Conservation (phyloP, 2,329 filamentous ascomycete species). For the Xylariales sp. region DNA sequence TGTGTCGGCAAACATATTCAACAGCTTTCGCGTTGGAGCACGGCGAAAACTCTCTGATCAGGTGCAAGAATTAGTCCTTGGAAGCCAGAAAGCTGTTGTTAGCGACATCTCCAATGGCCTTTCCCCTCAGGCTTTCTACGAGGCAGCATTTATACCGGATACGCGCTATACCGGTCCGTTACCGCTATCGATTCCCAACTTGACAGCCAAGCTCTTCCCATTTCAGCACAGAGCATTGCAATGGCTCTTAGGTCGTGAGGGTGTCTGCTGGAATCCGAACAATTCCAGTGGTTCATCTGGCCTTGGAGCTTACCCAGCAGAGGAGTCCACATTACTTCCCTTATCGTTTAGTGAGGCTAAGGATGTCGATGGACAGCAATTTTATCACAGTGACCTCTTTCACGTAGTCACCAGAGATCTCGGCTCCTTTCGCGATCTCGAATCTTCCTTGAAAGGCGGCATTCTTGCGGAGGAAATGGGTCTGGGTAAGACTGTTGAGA, state of each 20-base stretch:
- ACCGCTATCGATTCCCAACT: slow-evolving; percentile 37
- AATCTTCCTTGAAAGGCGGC: slow-evolving; percentile 49
- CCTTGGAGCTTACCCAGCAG: slow-evolving; percentile 21
- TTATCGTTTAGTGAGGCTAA: slow-evolving; percentile 38
- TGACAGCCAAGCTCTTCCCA: slow-evolving; percentile 56
- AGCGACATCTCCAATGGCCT: slow-evolving; percentile 20
- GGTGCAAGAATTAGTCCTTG: slow-evolving; percentile 33
- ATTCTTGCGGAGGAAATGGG: slow-evolving; percentile 81
- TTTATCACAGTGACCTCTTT: slow-evolving; percentile 52
- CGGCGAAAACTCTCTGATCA: slow-evolving; percentile 29
- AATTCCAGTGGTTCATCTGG: slow-evolving; percentile 6
- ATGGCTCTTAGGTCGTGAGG: slow-evolving; percentile 67
- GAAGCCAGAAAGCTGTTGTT: background rate
- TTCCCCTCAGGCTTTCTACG: slow-evolving; percentile 60
- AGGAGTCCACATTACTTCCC: slow-evolving; percentile 22
- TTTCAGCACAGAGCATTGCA: slow-evolving; percentile 67
- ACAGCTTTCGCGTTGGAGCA: slow-evolving; percentile 21
- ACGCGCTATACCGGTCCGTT: slow-evolving; percentile 33
- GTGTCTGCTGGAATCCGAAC: slow-evolving; percentile 36
- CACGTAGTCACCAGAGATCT: slow-evolving; percentile 52
- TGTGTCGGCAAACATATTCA: slow-evolving; percentile 27
- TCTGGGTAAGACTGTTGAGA: slow-evolving; percentile 73
- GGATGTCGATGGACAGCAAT: slow-evolving; percentile 40
- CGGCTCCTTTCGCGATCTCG: slow-evolving; percentile 35
- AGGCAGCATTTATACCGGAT: slow-evolving; percentile 59